These are phyloP conservation scores for Vitis rupestris DNA, from an alignment of 164 flowering plant genomes.

Conservation along the genomic window DNA sequence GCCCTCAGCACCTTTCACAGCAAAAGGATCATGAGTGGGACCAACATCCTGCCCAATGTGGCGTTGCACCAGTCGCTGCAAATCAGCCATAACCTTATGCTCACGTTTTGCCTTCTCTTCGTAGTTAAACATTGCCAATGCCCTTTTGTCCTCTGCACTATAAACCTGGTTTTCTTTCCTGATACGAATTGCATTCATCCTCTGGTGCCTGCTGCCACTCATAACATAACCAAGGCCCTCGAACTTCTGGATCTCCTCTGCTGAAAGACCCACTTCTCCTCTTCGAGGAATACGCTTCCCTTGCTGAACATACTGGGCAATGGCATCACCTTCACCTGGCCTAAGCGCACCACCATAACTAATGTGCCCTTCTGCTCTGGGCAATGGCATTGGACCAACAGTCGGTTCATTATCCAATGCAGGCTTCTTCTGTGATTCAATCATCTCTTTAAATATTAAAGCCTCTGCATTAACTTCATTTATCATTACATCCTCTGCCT, in stretches of 20 bases:
- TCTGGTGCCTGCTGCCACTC: conserved; percentile 99
- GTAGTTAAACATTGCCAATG: conserved; percentile 88
- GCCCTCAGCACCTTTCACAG: conserved; percentile 49
- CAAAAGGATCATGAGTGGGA: conserved; percentile 92
- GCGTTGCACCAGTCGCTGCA: conserved; percentile 90
- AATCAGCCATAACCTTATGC: conserved; percentile 95
- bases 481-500: conserved; percentile 23
- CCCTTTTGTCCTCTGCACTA: conserved; percentile 95
- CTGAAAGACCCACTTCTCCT: conserved; percentile 98
- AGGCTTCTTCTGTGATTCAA: conserved; percentile 74
- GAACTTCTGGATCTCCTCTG: conserved; percentile 92
- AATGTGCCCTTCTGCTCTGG: conserved; percentile 94
- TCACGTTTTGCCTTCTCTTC: conserved; percentile 94
- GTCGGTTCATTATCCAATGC: conserved; percentile 59
- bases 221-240: conserved; percentile 95
- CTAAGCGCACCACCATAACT: conserved; percentile 98
- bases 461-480: conserved; percentile 46
- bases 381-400: conserved; percentile 92
- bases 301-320: conserved; percentile 97
- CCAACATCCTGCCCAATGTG: conserved; percentile 94
- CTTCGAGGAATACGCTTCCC: conserved; percentile 97
- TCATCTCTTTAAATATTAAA: conserved; percentile 66
- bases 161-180: conserved; percentile 99
- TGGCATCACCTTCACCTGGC: conserved; percentile 99
- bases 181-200: conserved; percentile 99